Conservation (phyloP, 371 early-diverging fungal genomes). For the Apophysomyces elegans region DNA sequence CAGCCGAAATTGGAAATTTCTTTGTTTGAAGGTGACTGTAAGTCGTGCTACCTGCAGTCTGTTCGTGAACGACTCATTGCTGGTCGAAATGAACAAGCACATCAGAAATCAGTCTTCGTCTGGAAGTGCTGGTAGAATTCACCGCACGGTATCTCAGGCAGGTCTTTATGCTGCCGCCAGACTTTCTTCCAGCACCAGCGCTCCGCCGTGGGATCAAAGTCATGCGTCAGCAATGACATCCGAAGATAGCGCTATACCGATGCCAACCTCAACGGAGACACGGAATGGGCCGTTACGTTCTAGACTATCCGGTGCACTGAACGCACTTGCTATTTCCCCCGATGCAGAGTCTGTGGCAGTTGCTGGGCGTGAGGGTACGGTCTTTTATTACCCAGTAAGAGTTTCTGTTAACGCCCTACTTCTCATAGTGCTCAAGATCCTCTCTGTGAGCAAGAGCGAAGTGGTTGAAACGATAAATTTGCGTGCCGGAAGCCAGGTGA, state of each 20-base stretch:
- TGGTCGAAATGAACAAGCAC: slow-evolving; percentile 1
- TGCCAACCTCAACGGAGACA: background rate
- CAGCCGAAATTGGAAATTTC: background rate
- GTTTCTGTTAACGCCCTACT: background rate
- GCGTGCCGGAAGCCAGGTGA: slow-evolving; percentile 67
- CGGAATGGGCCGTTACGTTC: slow-evolving; percentile 18
- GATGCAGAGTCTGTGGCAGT: slow-evolving; percentile 68
- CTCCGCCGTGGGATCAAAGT: slow-evolving; percentile 7
- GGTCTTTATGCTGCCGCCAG: slow-evolving; percentile 20
- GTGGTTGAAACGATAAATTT: slow-evolving; percentile 71
- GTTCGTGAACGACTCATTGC: background rate
- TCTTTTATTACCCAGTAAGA: background rate
- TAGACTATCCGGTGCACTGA: slow-evolving; percentile 59
- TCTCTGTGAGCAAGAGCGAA: slow-evolving; percentile 57
- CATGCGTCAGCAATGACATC: slow-evolving; percentile 5
- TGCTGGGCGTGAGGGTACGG: slow-evolving; percentile 76
- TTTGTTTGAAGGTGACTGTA: background rate
- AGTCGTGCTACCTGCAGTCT: background rate
- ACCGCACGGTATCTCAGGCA: slow-evolving; percentile 29
- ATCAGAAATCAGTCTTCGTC: slow-evolving; percentile 5
- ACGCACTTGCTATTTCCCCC: slow-evolving; percentile 68
- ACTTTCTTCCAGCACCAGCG: slow-evolving; percentile 20
- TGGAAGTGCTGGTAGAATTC: slow-evolving; percentile 22
- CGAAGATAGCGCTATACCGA: background rate
- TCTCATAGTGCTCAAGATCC: slow-evolving; percentile 68